Base-by-base conservation (phyloP, 2,329 filamentous ascomycete species). In the Ophiostoma himal-ulmi region DNA sequence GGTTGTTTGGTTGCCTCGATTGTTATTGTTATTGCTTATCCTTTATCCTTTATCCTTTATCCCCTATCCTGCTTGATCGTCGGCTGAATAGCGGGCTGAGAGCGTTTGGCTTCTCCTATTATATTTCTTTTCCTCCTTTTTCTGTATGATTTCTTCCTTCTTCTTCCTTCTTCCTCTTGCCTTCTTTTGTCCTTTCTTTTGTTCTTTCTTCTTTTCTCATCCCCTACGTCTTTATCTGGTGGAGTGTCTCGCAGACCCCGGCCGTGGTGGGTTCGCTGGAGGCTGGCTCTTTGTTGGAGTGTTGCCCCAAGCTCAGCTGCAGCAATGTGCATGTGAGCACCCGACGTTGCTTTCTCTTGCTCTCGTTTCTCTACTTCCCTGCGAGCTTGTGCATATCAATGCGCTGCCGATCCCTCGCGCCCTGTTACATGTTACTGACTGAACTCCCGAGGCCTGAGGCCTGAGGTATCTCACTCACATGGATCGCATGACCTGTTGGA, bases 121-220 rank as follows among this genome's bases (percentile, higher is more conserved):
- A 30, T 57, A 39, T 69, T 65, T 39, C 60, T 14, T 52, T 62
- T 66, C 39, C 34, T 68, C 34, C 57, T 71, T 70, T 48, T 66
- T 66, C 57, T 36, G 30, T 30, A 30, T 30, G 30, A 30, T 30
- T 3, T 30, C 30, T 30, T 64, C 62, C 67, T 34, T 57, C 41
- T 62, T 41, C 57, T 71, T n/a, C 48, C 41, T 62, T 41, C 57
- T 71, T n/a, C 48, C 39, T 37, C 68, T 37, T 22, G 64, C n/a
- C 30, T 41, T 30, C 22, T 30, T 14, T 17, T 62, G 1, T 62
- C 6, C 22, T 62, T 34, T 62, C 26, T 34, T 34, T 34, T 60
- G 11, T 60, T 14, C 5, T 30, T 34, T 36, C n/a, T 17, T 62
- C n/a, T 36, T 36, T 62, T 17, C 22, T 34, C 57, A 20, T 20